These are phyloP conservation scores for Apiospora kogelbergensis DNA, from an alignment of 2,329 filamentous ascomycete species.

Conservation along the genomic window DNA sequence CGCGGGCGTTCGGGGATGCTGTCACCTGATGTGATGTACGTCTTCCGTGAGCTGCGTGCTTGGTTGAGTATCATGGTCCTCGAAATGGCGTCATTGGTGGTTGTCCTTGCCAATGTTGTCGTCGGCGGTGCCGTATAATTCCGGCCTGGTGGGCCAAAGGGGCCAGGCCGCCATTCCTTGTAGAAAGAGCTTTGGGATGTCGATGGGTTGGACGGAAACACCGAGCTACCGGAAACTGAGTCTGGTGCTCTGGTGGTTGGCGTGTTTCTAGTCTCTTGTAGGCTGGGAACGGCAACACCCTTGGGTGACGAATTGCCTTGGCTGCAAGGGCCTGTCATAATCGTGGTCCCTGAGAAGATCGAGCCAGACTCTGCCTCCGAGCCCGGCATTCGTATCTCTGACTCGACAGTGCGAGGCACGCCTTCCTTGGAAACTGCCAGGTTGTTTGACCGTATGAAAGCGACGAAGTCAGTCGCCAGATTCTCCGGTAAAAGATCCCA, in stretches of 20 bases:
- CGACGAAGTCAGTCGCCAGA: slow-evolving; percentile 56
- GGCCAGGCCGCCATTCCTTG: neutral
- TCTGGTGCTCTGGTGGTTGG: neutral
- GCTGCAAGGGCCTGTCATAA: slow-evolving; percentile 20
- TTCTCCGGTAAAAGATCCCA: slow-evolving; percentile 61
- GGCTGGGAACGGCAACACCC: slow-evolving; percentile 15
- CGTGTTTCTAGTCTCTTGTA: neutral
- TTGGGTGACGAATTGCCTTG: neutral
- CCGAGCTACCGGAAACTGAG: neutral
- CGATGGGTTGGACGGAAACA: neutral
- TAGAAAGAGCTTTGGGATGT: neutral
- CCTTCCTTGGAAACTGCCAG: slow-evolving; percentile 37
- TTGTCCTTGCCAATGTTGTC: slow-evolving; percentile 16
- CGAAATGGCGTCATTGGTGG: slow-evolving; percentile 32
- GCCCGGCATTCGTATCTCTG: slow-evolving; percentile 17
- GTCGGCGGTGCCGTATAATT: slow-evolving; percentile 20
- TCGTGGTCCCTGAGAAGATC: slow-evolving; percentile 29
- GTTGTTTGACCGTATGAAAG: slow-evolving; percentile 60
- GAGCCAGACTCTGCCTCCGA: slow-evolving; percentile 25
- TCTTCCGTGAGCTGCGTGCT: slow-evolving; percentile 40
- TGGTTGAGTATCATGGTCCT: slow-evolving; percentile 46
- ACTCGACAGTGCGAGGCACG: slow-evolving; percentile 16
- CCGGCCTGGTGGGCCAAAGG: slow-evolving; percentile 10
- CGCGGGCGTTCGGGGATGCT: slow-evolving; percentile 42
- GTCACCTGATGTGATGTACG: slow-evolving; percentile 34